Base-by-base conservation (phyloP, 495 filamentous ascomycete species). In the Talaromyces liani region DNA sequence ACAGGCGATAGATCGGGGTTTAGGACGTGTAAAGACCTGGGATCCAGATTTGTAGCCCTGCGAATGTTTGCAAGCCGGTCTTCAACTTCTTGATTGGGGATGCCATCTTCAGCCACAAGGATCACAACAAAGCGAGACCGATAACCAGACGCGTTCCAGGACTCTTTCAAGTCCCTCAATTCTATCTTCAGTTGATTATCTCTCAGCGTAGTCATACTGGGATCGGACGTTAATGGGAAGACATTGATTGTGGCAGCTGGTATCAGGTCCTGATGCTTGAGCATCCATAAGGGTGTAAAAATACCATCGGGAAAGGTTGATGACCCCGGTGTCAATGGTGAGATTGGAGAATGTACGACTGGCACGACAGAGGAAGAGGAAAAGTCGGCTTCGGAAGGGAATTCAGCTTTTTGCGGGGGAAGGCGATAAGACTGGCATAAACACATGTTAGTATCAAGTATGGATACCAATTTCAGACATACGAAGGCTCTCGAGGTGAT, bases 181-280 rank as follows among this genome's bases (percentile, higher is more conserved):
- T 96, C 91, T 2, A 87, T 86, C 71, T 96, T 96, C 20, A 97
- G 80, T 70, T 92, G 84, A 71, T 95, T 95, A 71, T 97, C 93
- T 63, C 86, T 80, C 4, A 90, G 70, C 16, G 85, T 91, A 53
- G 87, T 85, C 64, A 86, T 84, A 16, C 80, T 87, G 2, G 83
- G 79, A 66, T 96, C 89, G 16, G 87, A 82, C 6, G 84, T 85
- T 55, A 93, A 83, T 12, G 81, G 85, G 65, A 85, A 87, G 79
- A 91, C 91, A 65, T 88, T 87, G 39, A 95, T 79, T 60, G 88
- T 86, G n/a, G 89, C 83, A 47, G 91, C 86, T 1, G 93, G 93
- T 39, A 97, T 77, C 6, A 90, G 78, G 7, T 86, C 75, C 66
- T 96, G 91, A 71, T 97, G 92, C 71, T 96, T 97, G 41, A 83